Evolutionary conservation across 2,329 filamentous ascomycete genomes (phyloP), one percentile per base, ranked within the genome.

Genomic region (Xylaria hypoxylon): DNA sequence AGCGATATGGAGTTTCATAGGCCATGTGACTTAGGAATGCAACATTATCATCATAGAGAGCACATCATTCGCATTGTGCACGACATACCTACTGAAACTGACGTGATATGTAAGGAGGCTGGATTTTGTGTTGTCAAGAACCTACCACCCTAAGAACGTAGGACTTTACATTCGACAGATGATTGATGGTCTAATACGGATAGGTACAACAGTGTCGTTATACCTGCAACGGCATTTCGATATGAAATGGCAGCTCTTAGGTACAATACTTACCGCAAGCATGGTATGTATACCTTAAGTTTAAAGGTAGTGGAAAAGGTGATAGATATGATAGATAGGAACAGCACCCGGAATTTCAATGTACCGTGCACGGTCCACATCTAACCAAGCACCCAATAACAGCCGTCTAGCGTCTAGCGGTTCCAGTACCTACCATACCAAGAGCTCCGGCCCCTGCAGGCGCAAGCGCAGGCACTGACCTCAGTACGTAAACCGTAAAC

Each of bases 401-500:
- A 60, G 45, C 51, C 11, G n/a, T 19, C 26, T 42, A 10, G 28
- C 11, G n/a, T 19, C 26, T 42, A 10, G 28, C n/a, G 26, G 19
- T 15, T 38, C 48, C 15, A 45, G 38, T 42, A 56, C 15, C 42
- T 28, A 31, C 55, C 17, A 31, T 38, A 65, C 42, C n/a, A 56
- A 31, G 35, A 47, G 44, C 51, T 62, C 58, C 22, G 40, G 31
- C 45, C 58, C 50, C 51, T 53, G 59, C 35, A 60, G 33, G 58
- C 58, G 62, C 53, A 31, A 42, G 50, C 13, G 24, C 56, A 69
- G 67, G 67, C 67, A 69, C 64, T 69, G 64, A 64, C 64, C 60
- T 64, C 64, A 64, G n/a, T 69, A 67, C 65, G 62, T 64, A 61
- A 62, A 61, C 65, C 11, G 26, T 64, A 61, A 62, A 61, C 65